Percentiles rank a stretch among this genome's conserved stretches.
phyloP scores from a whole-genome alignment of 768 basidiomycete species.

The Hysterangium stoloniferum region DNA sequence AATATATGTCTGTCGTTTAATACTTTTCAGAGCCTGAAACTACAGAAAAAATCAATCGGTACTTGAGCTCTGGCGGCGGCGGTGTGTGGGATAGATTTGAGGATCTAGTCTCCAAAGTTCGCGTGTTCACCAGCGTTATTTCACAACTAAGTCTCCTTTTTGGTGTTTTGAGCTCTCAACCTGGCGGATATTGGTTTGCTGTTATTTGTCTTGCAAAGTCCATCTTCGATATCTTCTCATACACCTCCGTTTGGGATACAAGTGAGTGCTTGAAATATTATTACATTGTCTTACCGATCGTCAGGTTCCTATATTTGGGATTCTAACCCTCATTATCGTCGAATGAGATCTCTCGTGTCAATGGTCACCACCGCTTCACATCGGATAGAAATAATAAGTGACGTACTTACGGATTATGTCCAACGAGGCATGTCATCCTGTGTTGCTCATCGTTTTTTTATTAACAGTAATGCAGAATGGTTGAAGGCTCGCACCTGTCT shows the following conservation, averaged over 20 bases:
- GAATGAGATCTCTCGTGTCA: not conserved
- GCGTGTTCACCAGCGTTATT: not conserved
- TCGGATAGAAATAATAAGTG: conserved; percentile 5
- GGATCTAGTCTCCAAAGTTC: not conserved
- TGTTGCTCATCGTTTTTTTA: no score
- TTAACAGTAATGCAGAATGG: conserved; percentile 5
- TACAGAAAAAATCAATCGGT: not conserved
- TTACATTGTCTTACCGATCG: not conserved
- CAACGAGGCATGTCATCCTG: no score
- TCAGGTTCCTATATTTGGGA: conserved; percentile 1
- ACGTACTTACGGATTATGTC: conserved; percentile 1
- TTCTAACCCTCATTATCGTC: conserved; percentile 10
- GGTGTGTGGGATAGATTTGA: conserved; percentile 5
- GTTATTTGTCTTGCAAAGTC: conserved; percentile 30
- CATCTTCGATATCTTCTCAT: conserved; percentile 14
- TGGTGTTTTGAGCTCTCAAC: conserved; percentile 2
- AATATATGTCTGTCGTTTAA: not conserved
- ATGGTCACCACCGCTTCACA: not conserved
- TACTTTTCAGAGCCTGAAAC: conserved; percentile 3
- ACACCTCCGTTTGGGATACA: not conserved
- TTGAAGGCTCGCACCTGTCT: not conserved
- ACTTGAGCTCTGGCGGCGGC: not conserved
- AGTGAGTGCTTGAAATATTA: not conserved
- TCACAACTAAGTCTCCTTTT: conserved; percentile 7
- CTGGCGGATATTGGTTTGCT: conserved; percentile 29